These are phyloP conservation scores for Lentinula novae-zelandiae DNA, from an alignment of 1,284 basidiomycete species.

Conservation along the genomic window DNA sequence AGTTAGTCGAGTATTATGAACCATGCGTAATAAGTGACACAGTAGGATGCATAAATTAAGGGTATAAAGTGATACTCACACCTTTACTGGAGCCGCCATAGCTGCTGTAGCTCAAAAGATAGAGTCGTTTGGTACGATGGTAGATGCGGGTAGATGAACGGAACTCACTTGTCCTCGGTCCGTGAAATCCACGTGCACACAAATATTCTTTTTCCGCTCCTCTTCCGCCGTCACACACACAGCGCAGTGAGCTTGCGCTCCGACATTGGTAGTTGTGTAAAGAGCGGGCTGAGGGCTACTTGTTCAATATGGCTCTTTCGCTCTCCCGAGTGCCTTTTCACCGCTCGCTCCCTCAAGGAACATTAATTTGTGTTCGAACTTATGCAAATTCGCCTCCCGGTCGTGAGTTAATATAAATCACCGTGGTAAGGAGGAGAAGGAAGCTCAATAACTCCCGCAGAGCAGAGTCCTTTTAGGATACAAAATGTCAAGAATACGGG, in stretches of 20 bases:
- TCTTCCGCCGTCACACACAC: no score
- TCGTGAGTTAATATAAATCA: conserved; percentile 3
- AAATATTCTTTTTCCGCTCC: no score
- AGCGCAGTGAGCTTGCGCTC: no score
- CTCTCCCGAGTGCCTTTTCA: neutral
- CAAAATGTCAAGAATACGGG: neutral
- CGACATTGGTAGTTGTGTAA: no score
- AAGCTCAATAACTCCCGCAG: neutral
- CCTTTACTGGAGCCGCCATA: neutral
- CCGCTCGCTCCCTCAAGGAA: neutral
- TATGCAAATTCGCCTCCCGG: conserved; percentile 3
- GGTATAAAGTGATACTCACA: neutral
- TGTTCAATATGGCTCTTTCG: neutral
- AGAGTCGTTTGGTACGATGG: no score
- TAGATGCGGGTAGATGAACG: no score
- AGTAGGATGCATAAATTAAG: no score
- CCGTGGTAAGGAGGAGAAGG: neutral
- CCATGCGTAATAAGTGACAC: no score
- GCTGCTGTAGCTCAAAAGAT: neutral
- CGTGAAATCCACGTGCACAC: no score
- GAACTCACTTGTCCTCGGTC: no score
- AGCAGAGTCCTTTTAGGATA: conserved; percentile 7
- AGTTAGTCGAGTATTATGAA: no score
- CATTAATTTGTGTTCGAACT: neutral
- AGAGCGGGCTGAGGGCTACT: no score